Evolutionary conservation across 805 yeast species (phyloP).

Genomic region (Yamadazyma sp.): DNA sequence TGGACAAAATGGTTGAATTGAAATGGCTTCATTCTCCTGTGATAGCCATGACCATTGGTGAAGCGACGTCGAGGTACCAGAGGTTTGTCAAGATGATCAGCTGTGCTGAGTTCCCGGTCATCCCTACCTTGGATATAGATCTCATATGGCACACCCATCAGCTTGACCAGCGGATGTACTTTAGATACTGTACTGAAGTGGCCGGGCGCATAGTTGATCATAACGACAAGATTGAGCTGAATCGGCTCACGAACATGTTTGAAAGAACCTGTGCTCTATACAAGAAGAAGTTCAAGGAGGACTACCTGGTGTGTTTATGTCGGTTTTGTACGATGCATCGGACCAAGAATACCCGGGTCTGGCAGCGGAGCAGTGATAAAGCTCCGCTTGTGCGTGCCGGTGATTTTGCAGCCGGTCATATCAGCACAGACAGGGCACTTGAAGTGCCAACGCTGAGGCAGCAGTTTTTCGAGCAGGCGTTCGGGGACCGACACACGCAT

Average conservation of each 20-base stretch:
- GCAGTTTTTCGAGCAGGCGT: neutral
- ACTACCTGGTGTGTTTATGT: constrained; percentile 22
- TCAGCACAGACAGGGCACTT: neutral
- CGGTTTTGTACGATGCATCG: neutral
- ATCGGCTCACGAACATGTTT: constrained; percentile 18
- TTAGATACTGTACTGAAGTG: constrained; percentile 10
- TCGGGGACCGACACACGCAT: neutral
- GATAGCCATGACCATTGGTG: constrained; percentile 13
- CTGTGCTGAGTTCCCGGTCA: constrained; percentile 9
- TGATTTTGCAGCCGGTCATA: neutral
- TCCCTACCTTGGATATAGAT: constrained; percentile 30
- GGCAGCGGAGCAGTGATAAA: neutral
- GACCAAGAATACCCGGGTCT: neutral
- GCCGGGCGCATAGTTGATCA: constrained; percentile 15
- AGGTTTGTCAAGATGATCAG: constrained; percentile 17
- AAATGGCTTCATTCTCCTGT: constrained; percentile 21
- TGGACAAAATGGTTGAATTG: constrained; percentile 21
- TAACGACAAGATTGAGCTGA: constrained; percentile 25
- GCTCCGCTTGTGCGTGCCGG: neutral
- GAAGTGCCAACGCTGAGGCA: neutral
- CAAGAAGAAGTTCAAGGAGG: constrained; percentile 15
- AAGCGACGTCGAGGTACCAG: constrained; percentile 19
- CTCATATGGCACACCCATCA: constrained; percentile 30
- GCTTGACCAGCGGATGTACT: constrained; percentile 18
- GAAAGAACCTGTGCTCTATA: constrained; percentile 19